These are phyloP conservation scores for Debaryomyces hansenii DNA, from an alignment of 805 yeast genomes.

Conservation along the genomic window DNA sequence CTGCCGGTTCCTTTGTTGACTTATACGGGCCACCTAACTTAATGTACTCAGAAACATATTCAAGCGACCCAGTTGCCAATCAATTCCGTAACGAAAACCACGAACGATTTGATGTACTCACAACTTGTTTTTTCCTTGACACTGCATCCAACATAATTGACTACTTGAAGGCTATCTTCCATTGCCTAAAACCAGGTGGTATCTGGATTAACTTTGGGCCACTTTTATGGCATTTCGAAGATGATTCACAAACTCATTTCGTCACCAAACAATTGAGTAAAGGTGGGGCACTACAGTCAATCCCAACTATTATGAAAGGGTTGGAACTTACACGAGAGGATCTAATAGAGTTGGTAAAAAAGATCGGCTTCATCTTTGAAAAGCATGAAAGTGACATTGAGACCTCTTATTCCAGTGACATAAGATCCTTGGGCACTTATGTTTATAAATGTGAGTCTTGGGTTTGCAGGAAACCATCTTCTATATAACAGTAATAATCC, in stretches of 20 bases:
- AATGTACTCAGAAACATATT: constrained; percentile 32
- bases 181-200: constrained; percentile 47
- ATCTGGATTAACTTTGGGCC: constrained; percentile 71
- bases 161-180: constrained; percentile 48
- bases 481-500: background rate
- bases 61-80: constrained; percentile 36
- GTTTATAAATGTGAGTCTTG: constrained; percentile 66
- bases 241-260: constrained; percentile 32
- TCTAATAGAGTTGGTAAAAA: constrained; percentile 43
- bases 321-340: constrained; percentile 62
- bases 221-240: constrained; percentile 70
- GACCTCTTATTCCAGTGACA: constrained; percentile 56
- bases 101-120: constrained; percentile 43
- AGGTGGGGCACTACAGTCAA: constrained; percentile 22
- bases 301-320: constrained; percentile 47
- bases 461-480: constrained; percentile 48
- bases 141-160: constrained; percentile 62
- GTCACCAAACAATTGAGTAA: constrained; percentile 15
- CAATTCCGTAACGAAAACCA: constrained; percentile 43
- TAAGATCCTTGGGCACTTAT: constrained; percentile 51
- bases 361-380: constrained; percentile 52
- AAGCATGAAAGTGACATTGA: constrained; percentile 44
- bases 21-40: constrained; percentile 55
- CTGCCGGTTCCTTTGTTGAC: constrained; percentile 72
- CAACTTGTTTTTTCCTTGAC: constrained; percentile 63